Evolutionary conservation across 331 rosid genomes (phyloP).

Genomic region (Spiraea crenata): DNA sequence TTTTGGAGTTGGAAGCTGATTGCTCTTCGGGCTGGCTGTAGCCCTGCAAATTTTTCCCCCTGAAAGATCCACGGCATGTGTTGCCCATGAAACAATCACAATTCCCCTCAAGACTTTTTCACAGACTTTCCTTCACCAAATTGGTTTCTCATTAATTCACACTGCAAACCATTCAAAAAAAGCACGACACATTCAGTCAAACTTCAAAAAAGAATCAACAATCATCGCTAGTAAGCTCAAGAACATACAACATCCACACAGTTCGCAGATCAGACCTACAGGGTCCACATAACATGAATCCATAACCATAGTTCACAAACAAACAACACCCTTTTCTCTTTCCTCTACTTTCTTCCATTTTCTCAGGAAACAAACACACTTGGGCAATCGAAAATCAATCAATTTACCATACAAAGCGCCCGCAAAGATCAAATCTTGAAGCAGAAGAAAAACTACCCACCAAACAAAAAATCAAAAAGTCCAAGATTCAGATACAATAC

Average conservation of each 20-base stretch:
- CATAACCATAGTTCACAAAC: not conserved
- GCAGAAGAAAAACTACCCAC: slow-evolving; percentile 11
- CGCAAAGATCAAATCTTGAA: slow-evolving; percentile 15
- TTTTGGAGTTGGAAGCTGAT: slow-evolving; percentile 42
- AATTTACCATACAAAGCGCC: not conserved
- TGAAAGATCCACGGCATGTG: slow-evolving; percentile 98
- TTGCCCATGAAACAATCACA: slow-evolving; percentile 94
- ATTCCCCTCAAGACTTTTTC: slow-evolving; percentile 26
- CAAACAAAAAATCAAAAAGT: not conserved
- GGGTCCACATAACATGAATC: slow-evolving; percentile 4
- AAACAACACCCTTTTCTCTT: not conserved
- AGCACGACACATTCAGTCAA: not conserved
- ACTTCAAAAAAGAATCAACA: not conserved
- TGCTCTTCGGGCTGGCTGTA: slow-evolving; percentile 60
- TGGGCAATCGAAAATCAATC: slow-evolving; percentile 1
- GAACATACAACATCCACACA: not conserved
- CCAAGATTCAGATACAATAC: slow-evolving; percentile 6
- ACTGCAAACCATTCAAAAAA: slow-evolving; percentile 1
- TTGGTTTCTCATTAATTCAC: slow-evolving; percentile 45
- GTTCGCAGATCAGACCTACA: slow-evolving; percentile 22
- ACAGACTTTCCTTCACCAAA: slow-evolving; percentile 48
- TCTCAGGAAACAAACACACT: slow-evolving; percentile 1
- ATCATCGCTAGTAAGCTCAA: not conserved
- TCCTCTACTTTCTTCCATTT: not conserved
- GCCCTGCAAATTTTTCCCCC: slow-evolving; percentile 78